A percentile compares a stretch with the other conserved stretches of the same genome.
Evolutionary conservation across 257 asterid species (phyloP).

Genomic region (Cruciata laevipes): DNA sequence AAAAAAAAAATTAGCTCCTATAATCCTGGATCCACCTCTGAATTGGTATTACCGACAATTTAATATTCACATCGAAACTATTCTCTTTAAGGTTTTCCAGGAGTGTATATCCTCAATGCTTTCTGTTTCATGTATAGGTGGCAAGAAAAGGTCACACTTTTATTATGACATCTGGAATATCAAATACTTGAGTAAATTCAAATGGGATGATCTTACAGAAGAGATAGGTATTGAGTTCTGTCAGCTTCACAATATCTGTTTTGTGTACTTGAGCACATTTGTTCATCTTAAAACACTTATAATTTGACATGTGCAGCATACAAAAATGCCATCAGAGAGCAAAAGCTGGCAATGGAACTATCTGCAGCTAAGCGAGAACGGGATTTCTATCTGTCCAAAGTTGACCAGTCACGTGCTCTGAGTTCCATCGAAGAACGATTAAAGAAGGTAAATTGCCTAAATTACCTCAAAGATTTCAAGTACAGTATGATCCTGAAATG

Average conservation of each 20-base stretch:
- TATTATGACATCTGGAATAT: constrained; percentile 91
- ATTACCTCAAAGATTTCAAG: background rate
- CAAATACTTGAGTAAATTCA: constrained; percentile 91
- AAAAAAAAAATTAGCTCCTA: too few relatives aligned
- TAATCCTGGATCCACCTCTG: too few relatives aligned
- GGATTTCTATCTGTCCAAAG: constrained; percentile 70
- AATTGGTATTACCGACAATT: background rate
- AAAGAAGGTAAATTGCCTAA: constrained; percentile 48
- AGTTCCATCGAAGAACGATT: constrained; percentile 59
- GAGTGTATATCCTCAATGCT: background rate
- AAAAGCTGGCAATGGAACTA: constrained; percentile 62
- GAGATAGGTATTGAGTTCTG: constrained; percentile 50
- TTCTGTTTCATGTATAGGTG: constrained; percentile 47
- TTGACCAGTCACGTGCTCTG: constrained; percentile 64
- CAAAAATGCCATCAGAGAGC: constrained; percentile 70
- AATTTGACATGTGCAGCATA: constrained; percentile 38
- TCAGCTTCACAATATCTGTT: constrained; percentile 6
- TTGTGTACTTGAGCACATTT: constrained; percentile 11
- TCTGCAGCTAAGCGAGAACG: constrained; percentile 83
- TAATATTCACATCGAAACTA: background rate
- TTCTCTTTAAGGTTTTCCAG: background rate
- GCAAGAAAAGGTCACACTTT: constrained; percentile 76
- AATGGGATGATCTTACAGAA: constrained; percentile 94
- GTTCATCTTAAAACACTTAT: constrained; percentile 17
- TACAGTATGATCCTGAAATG: background rate